Percentiles rank a stretch among this genome's conserved stretches.
Conservation (phyloP, 1,284 basidiomycete species). For the Cystobasidium pallidum region DNA sequence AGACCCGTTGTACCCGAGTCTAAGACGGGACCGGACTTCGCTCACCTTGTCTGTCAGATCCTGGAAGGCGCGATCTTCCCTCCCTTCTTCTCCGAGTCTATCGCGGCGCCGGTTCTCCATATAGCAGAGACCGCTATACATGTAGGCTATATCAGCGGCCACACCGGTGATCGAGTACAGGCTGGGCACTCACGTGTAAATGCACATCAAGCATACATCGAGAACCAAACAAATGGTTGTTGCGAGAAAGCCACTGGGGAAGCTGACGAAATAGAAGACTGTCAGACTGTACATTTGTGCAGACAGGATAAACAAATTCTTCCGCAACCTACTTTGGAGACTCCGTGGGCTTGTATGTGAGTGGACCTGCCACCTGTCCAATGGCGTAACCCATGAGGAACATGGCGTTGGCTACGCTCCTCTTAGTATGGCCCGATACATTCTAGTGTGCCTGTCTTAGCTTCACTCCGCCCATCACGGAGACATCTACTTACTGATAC, state of each 20-base stretch:
- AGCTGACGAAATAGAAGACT: not conserved
- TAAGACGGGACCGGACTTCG: not conserved
- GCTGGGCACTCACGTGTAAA: conserved; percentile 30
- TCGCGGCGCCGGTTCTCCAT: conserved; percentile 22
- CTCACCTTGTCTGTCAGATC: conserved; percentile 35
- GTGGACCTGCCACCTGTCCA: conserved; percentile 30
- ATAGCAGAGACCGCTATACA: conserved; percentile 11
- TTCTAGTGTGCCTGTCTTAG: not conserved
- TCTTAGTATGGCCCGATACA: conserved; percentile 31
- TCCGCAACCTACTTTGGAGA: conserved; percentile 18
- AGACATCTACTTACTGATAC: conserved; percentile 17
- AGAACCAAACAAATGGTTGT: conserved; percentile 23
- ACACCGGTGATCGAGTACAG: no score
- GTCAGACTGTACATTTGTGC: not conserved
- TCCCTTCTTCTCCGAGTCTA: conserved; percentile 17
- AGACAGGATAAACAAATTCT: not conserved
- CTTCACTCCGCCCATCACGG: no score
- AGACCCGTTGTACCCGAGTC: not conserved
- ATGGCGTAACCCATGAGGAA: conserved; percentile 33
- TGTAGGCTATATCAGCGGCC: not conserved
- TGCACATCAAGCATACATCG: conserved; percentile 21
- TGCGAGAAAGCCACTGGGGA: conserved; percentile 30
- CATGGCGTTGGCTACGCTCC: conserved; percentile 29
- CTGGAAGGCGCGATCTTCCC: conserved; percentile 34
- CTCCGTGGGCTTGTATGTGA: conserved; percentile 28